Conservation (phyloP, 352 stramenopile genomes). For the Pythium insidiosum region DNA sequence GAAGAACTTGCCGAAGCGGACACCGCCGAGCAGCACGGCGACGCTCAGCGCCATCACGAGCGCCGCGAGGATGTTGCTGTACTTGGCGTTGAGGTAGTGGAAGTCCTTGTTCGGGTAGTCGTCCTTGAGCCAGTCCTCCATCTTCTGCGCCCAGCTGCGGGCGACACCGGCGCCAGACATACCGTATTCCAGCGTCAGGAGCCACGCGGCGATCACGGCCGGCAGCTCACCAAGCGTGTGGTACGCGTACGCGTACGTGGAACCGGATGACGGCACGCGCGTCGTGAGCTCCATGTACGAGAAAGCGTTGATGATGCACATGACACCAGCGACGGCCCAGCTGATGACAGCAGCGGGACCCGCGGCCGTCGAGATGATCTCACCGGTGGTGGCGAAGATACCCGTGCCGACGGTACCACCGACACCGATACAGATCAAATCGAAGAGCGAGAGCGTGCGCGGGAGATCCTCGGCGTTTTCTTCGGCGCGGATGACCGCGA, state of each 20-base stretch:
- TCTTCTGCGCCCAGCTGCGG: constrained; percentile 89
- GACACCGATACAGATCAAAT: constrained; percentile 90
- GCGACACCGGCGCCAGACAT: constrained; percentile 87
- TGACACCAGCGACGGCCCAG: constrained; percentile 77
- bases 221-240: constrained; percentile 88
- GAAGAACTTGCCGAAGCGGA: constrained; percentile 87
- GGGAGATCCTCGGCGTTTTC: constrained; percentile 56
- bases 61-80: constrained; percentile 49
- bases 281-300: constrained; percentile 89
- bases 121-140: constrained; percentile 53
- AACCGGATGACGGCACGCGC: constrained; percentile 82
- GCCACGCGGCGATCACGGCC: constrained; percentile 81
- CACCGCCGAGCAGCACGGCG: constrained; percentile 62
- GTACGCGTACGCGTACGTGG: constrained; percentile 91
- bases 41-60: constrained; percentile 74
- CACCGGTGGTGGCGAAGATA: constrained; percentile 81
- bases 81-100: constrained; percentile 47
- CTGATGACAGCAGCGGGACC: constrained; percentile 77
- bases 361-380: constrained; percentile 66
- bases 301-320: constrained; percentile 75
- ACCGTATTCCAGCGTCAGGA: constrained; percentile 90
- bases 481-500: constrained; percentile 71
- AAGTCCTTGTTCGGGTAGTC: constrained; percentile 32
- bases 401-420: constrained; percentile 87
- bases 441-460: constrained; percentile 74